phyloP scores from a whole-genome alignment of 768 basidiomycete genomes.

The Tricholoma saponaceum region DNA sequence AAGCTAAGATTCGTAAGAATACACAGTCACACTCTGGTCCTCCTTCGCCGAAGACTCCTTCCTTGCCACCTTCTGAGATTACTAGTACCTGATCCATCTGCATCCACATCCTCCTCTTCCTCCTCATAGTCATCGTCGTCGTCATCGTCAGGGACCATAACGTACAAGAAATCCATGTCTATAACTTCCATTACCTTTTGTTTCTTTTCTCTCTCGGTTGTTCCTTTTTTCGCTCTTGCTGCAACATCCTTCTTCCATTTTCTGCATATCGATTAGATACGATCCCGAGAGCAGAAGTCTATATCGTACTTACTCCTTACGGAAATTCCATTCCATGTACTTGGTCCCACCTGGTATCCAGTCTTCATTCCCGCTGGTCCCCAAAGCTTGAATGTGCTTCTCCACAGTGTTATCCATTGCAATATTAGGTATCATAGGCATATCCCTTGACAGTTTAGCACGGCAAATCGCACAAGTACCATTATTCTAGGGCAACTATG shows the following conservation, averaged over 20 bases:
- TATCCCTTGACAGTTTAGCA: conserved; percentile 30
- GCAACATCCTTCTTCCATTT: conserved; percentile 28
- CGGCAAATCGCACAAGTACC: conserved; percentile 59
- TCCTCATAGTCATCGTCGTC: conserved; percentile 7
- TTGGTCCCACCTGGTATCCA: conserved; percentile 50
- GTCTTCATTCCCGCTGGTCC: conserved; percentile 38
- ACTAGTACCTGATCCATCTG: background rate
- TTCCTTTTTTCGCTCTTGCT: conserved; percentile 18
- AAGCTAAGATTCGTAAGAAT: background rate
- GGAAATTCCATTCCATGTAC: conserved; percentile 45
- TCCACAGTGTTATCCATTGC: conserved; percentile 56
- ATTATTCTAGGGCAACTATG: conserved; percentile 23
- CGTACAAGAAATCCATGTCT: background rate
- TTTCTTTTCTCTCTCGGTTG: background rate
- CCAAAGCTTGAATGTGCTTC: conserved; percentile 51
- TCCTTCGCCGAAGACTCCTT: background rate
- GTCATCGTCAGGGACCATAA: conserved; percentile 6
- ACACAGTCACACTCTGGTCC: background rate
- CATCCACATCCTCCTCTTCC: background rate
- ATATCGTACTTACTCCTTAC: conserved; percentile 47
- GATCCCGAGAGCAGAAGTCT: background rate
- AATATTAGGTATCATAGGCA: conserved; percentile 63
- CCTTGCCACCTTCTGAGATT: background rate
- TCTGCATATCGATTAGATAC: conserved; percentile 22
- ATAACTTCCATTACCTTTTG: background rate